Evolutionary conservation across 2,329 filamentous ascomycete species (phyloP).

Genomic region (Clonostachys chloroleuca): DNA sequence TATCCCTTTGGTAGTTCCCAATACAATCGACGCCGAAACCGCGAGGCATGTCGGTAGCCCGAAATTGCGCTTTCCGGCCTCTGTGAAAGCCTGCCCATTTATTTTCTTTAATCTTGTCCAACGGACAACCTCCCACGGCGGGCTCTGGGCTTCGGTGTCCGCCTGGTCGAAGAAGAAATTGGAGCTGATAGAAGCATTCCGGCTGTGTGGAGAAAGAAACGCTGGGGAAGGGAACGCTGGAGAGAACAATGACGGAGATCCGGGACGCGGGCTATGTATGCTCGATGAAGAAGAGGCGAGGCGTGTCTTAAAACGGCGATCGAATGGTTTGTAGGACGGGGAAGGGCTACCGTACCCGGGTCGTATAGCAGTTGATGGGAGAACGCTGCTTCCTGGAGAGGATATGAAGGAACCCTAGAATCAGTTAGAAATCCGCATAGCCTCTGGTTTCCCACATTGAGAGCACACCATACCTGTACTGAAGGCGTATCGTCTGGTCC

Average conservation of each 20-base stretch:
- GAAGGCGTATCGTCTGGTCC: slow-evolving; percentile 83
- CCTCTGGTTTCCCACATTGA: not conserved
- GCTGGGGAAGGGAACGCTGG: slow-evolving; percentile 61
- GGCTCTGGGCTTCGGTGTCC: slow-evolving; percentile 66
- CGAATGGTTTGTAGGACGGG: slow-evolving; percentile 86
- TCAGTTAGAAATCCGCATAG: slow-evolving; percentile 15
- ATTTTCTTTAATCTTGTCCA: slow-evolving; percentile 95
- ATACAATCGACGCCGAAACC: slow-evolving; percentile 80
- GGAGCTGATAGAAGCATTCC: slow-evolving; percentile 75
- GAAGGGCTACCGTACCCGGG: slow-evolving; percentile 65
- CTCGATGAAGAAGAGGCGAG: slow-evolving; percentile 52
- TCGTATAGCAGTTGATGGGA: slow-evolving; percentile 65
- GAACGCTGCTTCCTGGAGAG: slow-evolving; percentile 69
- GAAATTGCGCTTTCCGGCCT: slow-evolving; percentile 87
- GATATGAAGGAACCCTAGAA: slow-evolving; percentile 56
- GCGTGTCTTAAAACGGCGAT: slow-evolving; percentile 88
- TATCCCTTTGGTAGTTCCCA: slow-evolving; percentile 92
- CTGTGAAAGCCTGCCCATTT: slow-evolving; percentile 85
- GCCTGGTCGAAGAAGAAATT: slow-evolving; percentile 58
- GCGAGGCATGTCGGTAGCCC: slow-evolving; percentile 86
- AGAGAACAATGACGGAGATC: slow-evolving; percentile 72
- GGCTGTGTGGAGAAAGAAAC: slow-evolving; percentile 71
- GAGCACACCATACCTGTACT: slow-evolving; percentile 55
- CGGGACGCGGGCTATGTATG: slow-evolving; percentile 55
- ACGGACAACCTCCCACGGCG: slow-evolving; percentile 93